A percentile compares a stretch with the other conserved stretches of the same genome.
Evolutionary conservation across 139 green algal species (phyloP).

Genomic region (Pleodorina starrii): DNA sequence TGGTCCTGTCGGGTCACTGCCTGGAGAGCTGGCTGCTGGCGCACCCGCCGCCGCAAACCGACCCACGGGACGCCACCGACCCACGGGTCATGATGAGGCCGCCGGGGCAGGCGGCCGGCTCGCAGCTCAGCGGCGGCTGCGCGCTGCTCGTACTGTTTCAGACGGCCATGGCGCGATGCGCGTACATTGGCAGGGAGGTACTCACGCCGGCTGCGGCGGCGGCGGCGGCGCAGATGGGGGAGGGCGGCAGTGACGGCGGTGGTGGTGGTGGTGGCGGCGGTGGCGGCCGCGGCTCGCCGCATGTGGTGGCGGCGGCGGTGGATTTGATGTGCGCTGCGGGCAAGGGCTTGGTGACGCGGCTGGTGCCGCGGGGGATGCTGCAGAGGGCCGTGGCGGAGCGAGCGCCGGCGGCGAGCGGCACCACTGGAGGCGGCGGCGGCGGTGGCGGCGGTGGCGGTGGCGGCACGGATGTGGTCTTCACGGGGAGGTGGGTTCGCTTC

Average conservation of each 20-base stretch:
- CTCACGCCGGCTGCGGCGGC: neutral
- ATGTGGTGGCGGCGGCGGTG: neutral
- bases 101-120: no score
- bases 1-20: neutral
- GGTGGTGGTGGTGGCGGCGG: neutral
- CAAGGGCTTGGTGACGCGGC: neutral
- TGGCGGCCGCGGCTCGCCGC: neutral
- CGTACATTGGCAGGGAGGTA: neutral
- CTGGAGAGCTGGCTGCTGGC: neutral
- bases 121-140: no score
- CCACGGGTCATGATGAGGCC: neutral
- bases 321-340: neutral
- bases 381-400: neutral
- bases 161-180: neutral
- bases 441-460: neutral
- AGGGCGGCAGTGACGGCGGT: neutral
- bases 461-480: neutral
- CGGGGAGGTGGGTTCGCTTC: neutral
- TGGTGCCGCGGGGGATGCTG: constrained; percentile 19
- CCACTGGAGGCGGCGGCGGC: neutral
- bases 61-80: neutral
- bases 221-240: neutral
- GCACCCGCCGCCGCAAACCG: neutral
- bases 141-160: no score
- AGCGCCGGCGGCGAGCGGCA: neutral